Base-by-base conservation (phyloP, 257 asterid genomes). In the Plectranthus barbatus region DNA sequence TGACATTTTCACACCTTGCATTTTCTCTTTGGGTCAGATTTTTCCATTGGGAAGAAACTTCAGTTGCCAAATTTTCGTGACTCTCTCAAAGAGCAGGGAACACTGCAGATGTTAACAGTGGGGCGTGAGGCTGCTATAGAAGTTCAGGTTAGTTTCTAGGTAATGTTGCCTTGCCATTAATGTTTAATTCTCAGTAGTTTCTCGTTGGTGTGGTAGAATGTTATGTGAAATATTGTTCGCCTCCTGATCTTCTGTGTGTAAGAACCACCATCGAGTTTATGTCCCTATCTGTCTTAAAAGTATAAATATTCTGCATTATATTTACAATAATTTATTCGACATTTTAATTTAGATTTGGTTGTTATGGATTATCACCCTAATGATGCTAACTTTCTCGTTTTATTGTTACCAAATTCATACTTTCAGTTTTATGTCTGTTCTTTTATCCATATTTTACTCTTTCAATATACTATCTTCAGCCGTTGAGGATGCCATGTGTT, bases 81-180 rank as follows among this genome's bases (percentile, higher is more conserved):
- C 62, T 81, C 96, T 55, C 81, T 93, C 14, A 85, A 82, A 79
- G 96, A 93, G 74, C 86, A 85, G 66, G 95, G 99, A 56, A 87
- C 95, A 7, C 74, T 90, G 66, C 97, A 93, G 65, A 87, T 90
- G 97, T 77, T 93, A 81, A 93, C 99, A 58, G 82, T 90, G 62
- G 99, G 99, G 61, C 85, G 99, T 73, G 99, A 93, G 76, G 96
- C 95, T 70, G 95, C 99, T 49, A 84, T 93, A 71, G 99, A 93
- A 75, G 84, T 93, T 74, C 96, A 90, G 99, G 99, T 92, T 77
- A 64, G 86, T 74, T 44, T 58, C 62, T 73, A 8, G 53, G 41
- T 67, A 24, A 58, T 72, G n/a, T 62, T 44, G 53, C 51, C 9
- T 58, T 11, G 66, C 19, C 57, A 36, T 19, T n/a, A 45, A 17